Conservation (phyloP, 306 rosid genomes). For the Rosa multiflora region DNA sequence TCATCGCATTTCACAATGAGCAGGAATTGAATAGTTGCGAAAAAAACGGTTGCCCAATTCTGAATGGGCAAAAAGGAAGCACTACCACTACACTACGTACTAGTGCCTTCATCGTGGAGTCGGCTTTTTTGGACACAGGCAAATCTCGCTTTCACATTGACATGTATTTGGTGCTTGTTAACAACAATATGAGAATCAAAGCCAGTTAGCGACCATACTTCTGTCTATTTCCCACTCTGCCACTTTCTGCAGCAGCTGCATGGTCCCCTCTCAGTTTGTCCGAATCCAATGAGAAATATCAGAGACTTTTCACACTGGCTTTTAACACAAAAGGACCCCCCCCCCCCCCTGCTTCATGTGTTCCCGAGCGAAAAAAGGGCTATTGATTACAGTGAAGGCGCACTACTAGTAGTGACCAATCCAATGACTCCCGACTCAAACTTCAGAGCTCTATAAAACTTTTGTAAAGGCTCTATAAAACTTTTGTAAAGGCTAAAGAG, state of each 20-base stretch:
- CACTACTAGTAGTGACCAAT: neutral
- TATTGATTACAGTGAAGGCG: no score
- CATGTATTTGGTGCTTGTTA: neutral
- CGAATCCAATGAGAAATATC: slow-evolving; percentile 1
- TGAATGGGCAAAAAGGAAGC: neutral
- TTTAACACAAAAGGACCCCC: neutral
- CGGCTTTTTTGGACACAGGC: neutral
- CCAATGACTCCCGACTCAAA: neutral
- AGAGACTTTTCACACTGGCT: neutral
- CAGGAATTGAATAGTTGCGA: neutral
- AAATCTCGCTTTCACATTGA: neutral
- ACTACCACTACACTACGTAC: neutral
- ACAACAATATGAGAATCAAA: neutral
- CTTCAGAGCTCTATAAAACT: neutral
- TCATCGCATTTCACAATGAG: neutral
- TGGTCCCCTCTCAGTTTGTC: neutral
- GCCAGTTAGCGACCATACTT: neutral
- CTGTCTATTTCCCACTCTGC: neutral
- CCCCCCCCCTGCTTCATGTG: neutral
- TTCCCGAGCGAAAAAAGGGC: neutral
- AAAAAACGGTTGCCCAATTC: neutral
- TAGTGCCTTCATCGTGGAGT: neutral
- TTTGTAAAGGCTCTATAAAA: neutral
- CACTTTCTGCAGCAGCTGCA: neutral
- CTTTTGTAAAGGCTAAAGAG: neutral